Evolutionary conservation across 2,329 filamentous ascomycete species (phyloP), one percentile per base, ranked within the genome.

Genomic region (Clarireedia hainanense): DNA sequence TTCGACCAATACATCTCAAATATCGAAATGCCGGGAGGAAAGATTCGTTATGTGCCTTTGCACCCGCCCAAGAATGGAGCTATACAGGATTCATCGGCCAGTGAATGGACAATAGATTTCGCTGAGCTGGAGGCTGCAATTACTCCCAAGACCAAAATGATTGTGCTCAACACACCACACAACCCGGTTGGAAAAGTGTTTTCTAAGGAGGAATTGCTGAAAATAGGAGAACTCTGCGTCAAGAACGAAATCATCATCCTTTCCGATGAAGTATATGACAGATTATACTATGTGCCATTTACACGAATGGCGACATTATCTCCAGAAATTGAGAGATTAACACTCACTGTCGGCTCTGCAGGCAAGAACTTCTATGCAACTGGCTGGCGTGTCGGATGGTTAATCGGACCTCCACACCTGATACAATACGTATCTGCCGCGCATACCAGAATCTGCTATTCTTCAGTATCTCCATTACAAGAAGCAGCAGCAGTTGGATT

Each of bases 1-100:
- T 99, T 97, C 70, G 94, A 99, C 73, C 94, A 99, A 84, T 95
- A 97, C 71, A 95, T 99, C 63, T 91, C 86, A 76, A 99, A 99
- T 73, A 97, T 99, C 61, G 89, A 96, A 72, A 97, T 99, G 91
- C 85, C 94, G 0, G 94, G 94, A 51, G 94, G 94, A 63, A 95
- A 86, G 69, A 89, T 97, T 61, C 86, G 92, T 64, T 97, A 96
- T 69, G 92, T 97, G 24, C 91, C 94, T n/a, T 78, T 99, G 69
- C 88, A 94, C 60, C 92, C 94, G 27, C 94, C 94, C 9, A 79
- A 81, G 61, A 84, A 90, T 47, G 94, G 94, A 50, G 86, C 84
- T 4, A 82, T 78, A 40, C 81, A 85, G 72, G 95, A 89, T 0
- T 89, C 90, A 0, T 91, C 90, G 5, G 91, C 94, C 1, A 83